Base-by-base conservation (phyloP, 2,329 filamentous ascomycete genomes). In the Ramichloridium luteum region DNA sequence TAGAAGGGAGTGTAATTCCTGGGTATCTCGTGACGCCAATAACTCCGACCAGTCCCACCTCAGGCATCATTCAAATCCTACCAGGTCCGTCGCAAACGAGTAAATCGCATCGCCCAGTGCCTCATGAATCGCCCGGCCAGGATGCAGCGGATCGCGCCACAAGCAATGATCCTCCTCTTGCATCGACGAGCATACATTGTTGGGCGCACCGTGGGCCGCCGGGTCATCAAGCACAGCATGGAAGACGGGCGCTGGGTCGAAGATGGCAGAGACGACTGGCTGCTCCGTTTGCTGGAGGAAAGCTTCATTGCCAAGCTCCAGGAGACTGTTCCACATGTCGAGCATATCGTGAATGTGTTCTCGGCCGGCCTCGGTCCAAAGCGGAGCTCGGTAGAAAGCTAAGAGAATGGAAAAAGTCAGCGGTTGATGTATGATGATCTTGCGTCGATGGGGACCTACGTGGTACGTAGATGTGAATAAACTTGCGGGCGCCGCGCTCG, bases 161-260 rank as follows among this genome's bases (percentile, higher is more conserved):
- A 23, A n/a, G 20, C 20, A 23, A n/a, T 23, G 20, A 23, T 23
- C 20, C 20, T 23, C 20, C 20, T 23, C 20, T n/a, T 8, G 20
- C 20, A 23, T 23, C 20, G 20, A 23, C 8, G 20, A 8, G 20
- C 20, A 23, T 8, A n/a, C n/a, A n/a, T 23, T 23, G 20, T 23
- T 23, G 20, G 20, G 20, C 20, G 20, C 20, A n/a, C 20, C 20
- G 20, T 23, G n/a, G 8, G 8, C 8, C n/a, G 8, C 20, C 20
- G 20, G 20, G n/a, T 23, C 8, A 23, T 23, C 20, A n/a, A 23
- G 20, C 8, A 23, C n/a, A 8, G 8, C 20, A 23, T 23, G 20
- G n/a, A 23, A 23, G 20, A 23, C 20, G 20, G 20, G 20, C 20
- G 20, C 20, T 8, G 20, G 20, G n/a, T 23, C 20, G 20, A 23